These are phyloP conservation scores for Kurtzmaniella quercitrusa DNA, from an alignment of 1,139 yeast genomes.

Conservation along the genomic window DNA sequence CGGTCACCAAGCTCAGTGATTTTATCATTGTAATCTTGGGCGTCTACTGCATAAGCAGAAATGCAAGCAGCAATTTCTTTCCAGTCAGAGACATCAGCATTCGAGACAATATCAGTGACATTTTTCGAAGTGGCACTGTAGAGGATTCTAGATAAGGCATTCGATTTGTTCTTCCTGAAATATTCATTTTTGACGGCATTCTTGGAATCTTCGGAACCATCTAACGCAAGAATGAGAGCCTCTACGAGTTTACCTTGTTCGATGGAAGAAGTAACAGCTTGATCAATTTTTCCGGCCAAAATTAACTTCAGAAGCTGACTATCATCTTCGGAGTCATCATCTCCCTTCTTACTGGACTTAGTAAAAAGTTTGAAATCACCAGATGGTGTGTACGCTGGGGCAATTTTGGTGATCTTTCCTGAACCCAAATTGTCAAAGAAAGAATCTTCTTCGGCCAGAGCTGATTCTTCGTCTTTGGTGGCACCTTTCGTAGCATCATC, in stretches of 20 bases:
- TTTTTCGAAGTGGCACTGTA: conserved; percentile 59
- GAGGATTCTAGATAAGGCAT: conserved; percentile 69
- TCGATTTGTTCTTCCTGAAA: conserved; percentile 52
- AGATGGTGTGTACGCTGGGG: conserved; percentile 31
- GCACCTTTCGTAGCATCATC: conserved; percentile 18
- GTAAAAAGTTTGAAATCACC: conserved; percentile 41
- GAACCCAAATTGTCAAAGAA: conserved; percentile 45
- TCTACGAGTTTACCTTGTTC: conserved; percentile 63
- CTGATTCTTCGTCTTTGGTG: conserved; percentile 5
- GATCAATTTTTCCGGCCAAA: conserved; percentile 57
- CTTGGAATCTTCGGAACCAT: conserved; percentile 60
- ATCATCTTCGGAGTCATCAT: conserved; percentile 22
- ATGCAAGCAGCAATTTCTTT: conserved; percentile 72
- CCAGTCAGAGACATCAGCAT: conserved; percentile 81
- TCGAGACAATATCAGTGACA: conserved; percentile 68
- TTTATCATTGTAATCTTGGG: conserved; percentile 46
- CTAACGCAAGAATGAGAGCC: conserved; percentile 78
- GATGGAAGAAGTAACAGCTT: conserved; percentile 68
- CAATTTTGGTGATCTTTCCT: conserved; percentile 11
- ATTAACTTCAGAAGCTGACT: conserved; percentile 52
- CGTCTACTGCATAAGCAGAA: conserved; percentile 49
- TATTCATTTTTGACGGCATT: conserved; percentile 68
- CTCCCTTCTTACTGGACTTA: no score
- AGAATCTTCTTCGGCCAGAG: conserved; percentile 38
- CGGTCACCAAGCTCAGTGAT: conserved; percentile 73